A percentile compares a stretch with the other conserved stretches of the same genome.
Conservation (phyloP, 352 stramenopile genomes). For the Phytophthora cajani region DNA sequence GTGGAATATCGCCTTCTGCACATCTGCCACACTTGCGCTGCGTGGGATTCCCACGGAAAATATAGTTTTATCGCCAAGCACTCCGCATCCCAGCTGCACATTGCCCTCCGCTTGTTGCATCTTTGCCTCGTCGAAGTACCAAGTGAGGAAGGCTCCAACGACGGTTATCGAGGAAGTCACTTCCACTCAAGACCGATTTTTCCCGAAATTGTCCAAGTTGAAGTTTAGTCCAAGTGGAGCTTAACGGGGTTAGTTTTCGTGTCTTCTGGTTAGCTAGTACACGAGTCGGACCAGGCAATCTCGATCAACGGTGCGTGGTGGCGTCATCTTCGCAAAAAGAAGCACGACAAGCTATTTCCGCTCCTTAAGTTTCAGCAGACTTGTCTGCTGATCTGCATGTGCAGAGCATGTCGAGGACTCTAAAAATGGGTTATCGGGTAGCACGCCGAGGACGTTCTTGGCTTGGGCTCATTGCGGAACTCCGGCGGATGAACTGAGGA, state of each 20-base stretch:
- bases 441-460: constrained; percentile 12
- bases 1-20: too few species aligned
- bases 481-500: constrained; percentile 4
- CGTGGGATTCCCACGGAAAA: too few species aligned
- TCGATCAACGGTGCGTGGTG: neutral
- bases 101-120: neutral
- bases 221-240: neutral
- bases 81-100: neutral
- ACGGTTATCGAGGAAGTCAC: too few species aligned
- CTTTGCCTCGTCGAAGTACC: neutral
- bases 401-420: constrained; percentile 2
- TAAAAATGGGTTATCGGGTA: constrained; percentile 33
- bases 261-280: neutral
- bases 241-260: neutral
- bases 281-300: neutral
- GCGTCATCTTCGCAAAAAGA: constrained; percentile 5
- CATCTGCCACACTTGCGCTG: too few species aligned
- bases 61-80: neutral
- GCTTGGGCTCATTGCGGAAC: constrained; percentile 6
- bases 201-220: neutral
- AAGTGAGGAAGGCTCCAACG: neutral
- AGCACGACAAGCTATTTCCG: constrained; percentile 22
- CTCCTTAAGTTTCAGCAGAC: constrained; percentile 3
- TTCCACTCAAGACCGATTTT: neutral
- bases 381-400: neutral